Base-by-base conservation (phyloP, 352 stramenopile genomes). In the Phytophthora colocasiae region DNA sequence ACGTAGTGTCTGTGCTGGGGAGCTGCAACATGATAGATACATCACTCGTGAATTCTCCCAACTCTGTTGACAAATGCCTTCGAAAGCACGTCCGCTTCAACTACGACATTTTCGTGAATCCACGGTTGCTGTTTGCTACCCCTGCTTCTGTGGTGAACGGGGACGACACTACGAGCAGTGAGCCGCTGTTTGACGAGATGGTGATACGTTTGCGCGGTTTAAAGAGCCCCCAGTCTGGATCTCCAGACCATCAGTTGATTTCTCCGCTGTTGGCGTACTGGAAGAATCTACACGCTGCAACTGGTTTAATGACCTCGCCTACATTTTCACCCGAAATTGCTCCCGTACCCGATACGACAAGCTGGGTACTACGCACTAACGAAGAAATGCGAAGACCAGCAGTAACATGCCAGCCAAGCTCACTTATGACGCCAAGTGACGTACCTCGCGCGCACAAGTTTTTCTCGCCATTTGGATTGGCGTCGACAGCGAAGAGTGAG, bases 51-150 rank as follows among this genome's bases (percentile, higher is more conserved):
- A 41, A 51, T 38, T 53, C 50, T 40, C 56, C 41, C 22, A 50
- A 70, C 6, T 17, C 32, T 43, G 49, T 46, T 5, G 71, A 78
- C 62, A 74, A 74, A 45, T 51, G 56, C 17, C 49, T 59, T n/a
- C 69, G 76, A 17, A 92, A 91, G 50, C 68, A 74, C 44, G 71
- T 86, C 5, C 61, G 60, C 1, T 89, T 92, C 60, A 90, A 92
- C 58, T 75, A 80, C 29, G 69, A 58, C 7, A 63, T 92, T 34
- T 89, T 92, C 27, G 83, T 57, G 4, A 49, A 79, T 44, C 54
- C 68, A 26, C 66, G 52, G 5, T 55, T 63, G 11, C 72, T 81
- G 56, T 75, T 64, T 67, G 69, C 68, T 43, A 32, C 38, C 36
- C 43, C 55, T 40, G 43, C 62, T 1, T 46, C 31, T 34, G 38